Percentiles rank a stretch among this genome's conserved stretches.
Evolutionary conservation across 2,329 filamentous ascomycete genomes (phyloP).

Genomic region (Colletotrichum euphorbiae): DNA sequence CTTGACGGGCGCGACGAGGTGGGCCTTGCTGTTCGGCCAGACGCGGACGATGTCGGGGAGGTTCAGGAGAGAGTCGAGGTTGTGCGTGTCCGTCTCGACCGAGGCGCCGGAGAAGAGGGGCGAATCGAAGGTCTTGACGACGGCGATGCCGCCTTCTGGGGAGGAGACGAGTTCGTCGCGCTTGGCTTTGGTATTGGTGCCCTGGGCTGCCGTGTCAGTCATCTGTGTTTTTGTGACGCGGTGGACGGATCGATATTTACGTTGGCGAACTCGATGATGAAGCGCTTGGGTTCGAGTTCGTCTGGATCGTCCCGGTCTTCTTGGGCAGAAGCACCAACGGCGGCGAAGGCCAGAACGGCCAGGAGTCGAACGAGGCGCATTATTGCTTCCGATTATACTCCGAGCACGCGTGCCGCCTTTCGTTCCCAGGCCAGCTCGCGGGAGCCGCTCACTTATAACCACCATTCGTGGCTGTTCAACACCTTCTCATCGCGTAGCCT

Average conservation of each 20-base stretch:
- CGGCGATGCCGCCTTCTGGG: conserved; percentile 20
- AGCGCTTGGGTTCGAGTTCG: conserved; percentile 23
- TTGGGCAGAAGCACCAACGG: neutral
- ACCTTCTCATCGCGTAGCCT: neutral
- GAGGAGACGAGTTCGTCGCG: conserved; percentile 26
- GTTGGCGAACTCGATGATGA: conserved; percentile 36
- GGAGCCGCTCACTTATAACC: neutral
- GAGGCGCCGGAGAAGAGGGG: conserved; percentile 36
- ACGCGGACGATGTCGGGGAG: conserved; percentile 29
- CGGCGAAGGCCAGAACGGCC: conserved; percentile 3
- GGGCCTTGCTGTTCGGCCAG: conserved; percentile 26
- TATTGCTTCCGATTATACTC: neutral
- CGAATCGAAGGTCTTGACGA: conserved; percentile 33
- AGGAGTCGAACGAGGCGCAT: conserved; percentile 18
- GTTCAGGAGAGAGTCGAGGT: conserved; percentile 29
- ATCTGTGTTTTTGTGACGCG: too few species aligned
- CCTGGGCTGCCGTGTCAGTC: neutral
- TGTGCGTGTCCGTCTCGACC: conserved; percentile 32
- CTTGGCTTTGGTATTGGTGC: neutral
- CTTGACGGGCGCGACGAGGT: conserved; percentile 31
- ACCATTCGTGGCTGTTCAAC: neutral
- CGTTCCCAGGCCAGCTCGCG: too few species aligned
- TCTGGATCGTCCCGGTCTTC: neutral
- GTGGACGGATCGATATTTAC: neutral
- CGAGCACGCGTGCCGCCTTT: too few species aligned